Conservation (phyloP, 2,329 filamentous ascomycete species). For the Colletotrichum karsti region DNA sequence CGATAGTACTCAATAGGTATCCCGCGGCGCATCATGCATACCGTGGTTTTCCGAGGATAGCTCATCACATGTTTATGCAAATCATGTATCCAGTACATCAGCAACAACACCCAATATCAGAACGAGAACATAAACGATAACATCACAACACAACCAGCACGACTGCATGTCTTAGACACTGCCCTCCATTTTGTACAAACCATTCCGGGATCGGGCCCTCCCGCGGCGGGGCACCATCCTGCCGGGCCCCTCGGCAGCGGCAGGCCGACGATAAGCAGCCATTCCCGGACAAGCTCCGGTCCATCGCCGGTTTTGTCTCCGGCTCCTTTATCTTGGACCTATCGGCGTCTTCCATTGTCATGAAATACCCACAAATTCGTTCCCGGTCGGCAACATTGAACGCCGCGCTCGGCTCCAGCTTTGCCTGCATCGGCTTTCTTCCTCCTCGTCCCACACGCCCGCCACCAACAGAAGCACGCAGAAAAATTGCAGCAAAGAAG, state of each 20-base stretch:
- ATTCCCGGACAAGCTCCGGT: conserved; percentile 21
- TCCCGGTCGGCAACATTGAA: conserved; percentile 15
- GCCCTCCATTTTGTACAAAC: neutral
- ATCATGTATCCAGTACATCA: too few relatives aligned
- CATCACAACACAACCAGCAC: too few relatives aligned
- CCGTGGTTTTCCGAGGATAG: too few relatives aligned
- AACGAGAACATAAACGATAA: too few relatives aligned
- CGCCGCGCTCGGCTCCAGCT: conserved; percentile 23
- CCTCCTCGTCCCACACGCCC: neutral
- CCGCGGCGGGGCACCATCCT: conserved; percentile 11
- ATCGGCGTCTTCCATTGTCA: neutral
- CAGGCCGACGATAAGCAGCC: conserved; percentile 15
- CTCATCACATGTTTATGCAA: too few relatives aligned
- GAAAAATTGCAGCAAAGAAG: neutral
- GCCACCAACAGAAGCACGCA: conserved; percentile 4
- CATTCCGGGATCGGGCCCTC: conserved; percentile 11
- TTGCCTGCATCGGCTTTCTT: neutral
- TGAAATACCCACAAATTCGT: neutral
- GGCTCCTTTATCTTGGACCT: conserved; percentile 13
- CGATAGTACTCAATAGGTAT: neutral
- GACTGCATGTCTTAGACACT: neutral
- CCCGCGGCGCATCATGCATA: too few relatives aligned
- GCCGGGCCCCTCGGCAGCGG: neutral
- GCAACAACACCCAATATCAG: too few relatives aligned
- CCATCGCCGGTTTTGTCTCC: neutral